Conservation (phyloP, 2,329 filamentous ascomycete species). For the Daldinia sp. region DNA sequence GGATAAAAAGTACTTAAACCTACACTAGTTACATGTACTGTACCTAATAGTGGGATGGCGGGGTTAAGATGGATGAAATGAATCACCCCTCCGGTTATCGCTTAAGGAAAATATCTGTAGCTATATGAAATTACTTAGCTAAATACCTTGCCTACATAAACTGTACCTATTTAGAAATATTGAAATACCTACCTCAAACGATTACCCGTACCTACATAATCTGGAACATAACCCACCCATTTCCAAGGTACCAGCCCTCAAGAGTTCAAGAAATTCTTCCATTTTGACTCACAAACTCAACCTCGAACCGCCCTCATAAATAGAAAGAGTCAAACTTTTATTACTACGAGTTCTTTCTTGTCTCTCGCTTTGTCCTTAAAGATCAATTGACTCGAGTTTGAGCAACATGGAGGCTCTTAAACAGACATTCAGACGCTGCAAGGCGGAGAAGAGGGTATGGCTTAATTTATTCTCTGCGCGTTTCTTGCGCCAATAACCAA, state of each 20-base stretch:
- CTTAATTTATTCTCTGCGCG: neutral
- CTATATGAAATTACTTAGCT: no score
- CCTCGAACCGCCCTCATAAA: slow-evolving; percentile 18
- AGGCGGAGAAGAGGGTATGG: slow-evolving; percentile 67
- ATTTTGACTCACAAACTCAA: slow-evolving; percentile 7
- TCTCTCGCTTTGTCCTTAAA: slow-evolving; percentile 1
- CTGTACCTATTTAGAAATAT: no score
- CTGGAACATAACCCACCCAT: neutral
- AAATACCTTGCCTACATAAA: neutral
- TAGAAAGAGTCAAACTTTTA: slow-evolving; percentile 18
- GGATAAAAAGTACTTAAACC: slow-evolving; percentile 1
- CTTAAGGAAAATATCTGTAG: slow-evolving; percentile 24
- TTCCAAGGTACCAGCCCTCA: neutral
- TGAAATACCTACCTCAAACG: no score
- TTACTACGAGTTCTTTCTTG: neutral
- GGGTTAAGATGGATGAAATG: slow-evolving; percentile 19
- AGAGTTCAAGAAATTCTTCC: neutral
- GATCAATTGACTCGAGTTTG: slow-evolving; percentile 25
- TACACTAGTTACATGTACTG: slow-evolving; percentile 1
- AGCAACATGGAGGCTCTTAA: slow-evolving; percentile 67
- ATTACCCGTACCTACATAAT: no score
- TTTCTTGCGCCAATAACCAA: neutral
- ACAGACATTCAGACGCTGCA: slow-evolving; percentile 70
- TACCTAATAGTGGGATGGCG: slow-evolving; percentile 19
- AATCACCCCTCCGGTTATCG: slow-evolving; percentile 34